Evolutionary conservation across 768 basidiomycete species (phyloP).

Genomic region (Suillus luteus): DNA sequence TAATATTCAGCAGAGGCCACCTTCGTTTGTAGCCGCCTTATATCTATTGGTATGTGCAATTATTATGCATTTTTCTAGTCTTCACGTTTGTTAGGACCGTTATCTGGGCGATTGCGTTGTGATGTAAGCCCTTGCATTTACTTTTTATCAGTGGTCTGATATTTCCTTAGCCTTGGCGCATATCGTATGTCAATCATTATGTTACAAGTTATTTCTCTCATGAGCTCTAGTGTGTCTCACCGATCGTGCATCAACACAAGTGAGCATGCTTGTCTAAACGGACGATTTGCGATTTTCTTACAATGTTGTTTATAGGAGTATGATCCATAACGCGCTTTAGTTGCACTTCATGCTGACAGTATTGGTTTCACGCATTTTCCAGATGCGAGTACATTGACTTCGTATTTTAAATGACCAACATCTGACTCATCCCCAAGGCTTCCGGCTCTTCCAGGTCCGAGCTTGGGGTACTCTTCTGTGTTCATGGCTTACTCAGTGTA

Average conservation of each 20-base stretch:
- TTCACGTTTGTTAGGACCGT: constrained; percentile 26
- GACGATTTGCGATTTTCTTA: neutral
- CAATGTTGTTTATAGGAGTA: neutral
- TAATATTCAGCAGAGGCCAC: constrained; percentile 25
- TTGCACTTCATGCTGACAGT: neutral
- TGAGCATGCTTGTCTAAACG: neutral
- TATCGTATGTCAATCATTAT: constrained; percentile 1
- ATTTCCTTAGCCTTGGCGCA: neutral
- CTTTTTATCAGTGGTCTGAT: neutral
- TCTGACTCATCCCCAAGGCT: constrained; percentile 18
- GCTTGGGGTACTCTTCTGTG: constrained; percentile 35
- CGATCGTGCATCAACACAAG: neutral
- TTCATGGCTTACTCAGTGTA: constrained; percentile 36
- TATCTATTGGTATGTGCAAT: constrained; percentile 27
- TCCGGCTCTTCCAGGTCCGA: constrained; percentile 32
- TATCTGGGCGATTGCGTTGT: constrained; percentile 34
- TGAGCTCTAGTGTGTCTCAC: neutral
- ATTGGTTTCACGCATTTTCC: neutral
- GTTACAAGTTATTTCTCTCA: neutral
- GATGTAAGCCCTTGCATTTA: constrained; percentile 21
- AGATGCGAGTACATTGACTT: neutral
- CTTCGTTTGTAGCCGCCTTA: constrained; percentile 26
- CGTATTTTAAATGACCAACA: neutral
- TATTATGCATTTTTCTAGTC: neutral
- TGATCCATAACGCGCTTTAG: neutral